Percentiles rank a stretch among this genome's conserved stretches.
phyloP scores from a whole-genome alignment of 495 filamentous ascomycete species.

The Daldinia decipiens region DNA sequence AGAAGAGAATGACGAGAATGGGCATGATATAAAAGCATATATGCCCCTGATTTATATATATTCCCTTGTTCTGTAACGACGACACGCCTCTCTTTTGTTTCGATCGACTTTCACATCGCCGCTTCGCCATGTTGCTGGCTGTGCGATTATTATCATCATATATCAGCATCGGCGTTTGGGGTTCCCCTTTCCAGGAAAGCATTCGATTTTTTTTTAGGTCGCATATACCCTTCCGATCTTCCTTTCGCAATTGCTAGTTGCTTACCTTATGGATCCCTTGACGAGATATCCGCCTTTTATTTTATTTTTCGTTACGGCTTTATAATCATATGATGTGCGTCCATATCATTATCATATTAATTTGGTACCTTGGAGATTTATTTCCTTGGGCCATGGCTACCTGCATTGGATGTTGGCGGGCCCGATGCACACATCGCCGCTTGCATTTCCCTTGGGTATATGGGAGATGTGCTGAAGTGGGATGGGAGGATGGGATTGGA shows the following conservation, averaged over 20 bases:
- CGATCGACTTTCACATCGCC: constrained; percentile 14
- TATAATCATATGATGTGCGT: constrained; percentile 23
- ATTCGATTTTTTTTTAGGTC: constrained; percentile 26
- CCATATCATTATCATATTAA: constrained; percentile 30
- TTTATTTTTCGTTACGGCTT: constrained; percentile 5
- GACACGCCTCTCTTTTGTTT: constrained; percentile 40
- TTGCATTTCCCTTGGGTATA: background rate
- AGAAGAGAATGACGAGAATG: constrained; percentile 83
- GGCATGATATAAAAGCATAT: constrained; percentile 77
- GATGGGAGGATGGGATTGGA: background rate
- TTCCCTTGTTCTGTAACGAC: constrained; percentile 27
- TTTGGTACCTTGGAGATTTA: constrained; percentile 24
- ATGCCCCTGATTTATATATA: background rate
- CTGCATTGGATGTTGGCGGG: constrained; percentile 23
- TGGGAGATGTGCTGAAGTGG: background rate
- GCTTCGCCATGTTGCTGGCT: constrained; percentile 12
- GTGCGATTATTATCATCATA: constrained; percentile 13
- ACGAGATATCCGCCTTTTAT: constrained; percentile 20
- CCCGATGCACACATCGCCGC: background rate
- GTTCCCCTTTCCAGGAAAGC: constrained; percentile 27
- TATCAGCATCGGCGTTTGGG: constrained; percentile 41
- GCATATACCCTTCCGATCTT: constrained; percentile 40
- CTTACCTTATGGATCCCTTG: constrained; percentile 29
- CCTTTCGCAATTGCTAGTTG: constrained; percentile 23
- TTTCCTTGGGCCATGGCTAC: background rate